Conservation (phyloP, 78 protist genomes). For the Dictyostelium brefeldianum region DNA sequence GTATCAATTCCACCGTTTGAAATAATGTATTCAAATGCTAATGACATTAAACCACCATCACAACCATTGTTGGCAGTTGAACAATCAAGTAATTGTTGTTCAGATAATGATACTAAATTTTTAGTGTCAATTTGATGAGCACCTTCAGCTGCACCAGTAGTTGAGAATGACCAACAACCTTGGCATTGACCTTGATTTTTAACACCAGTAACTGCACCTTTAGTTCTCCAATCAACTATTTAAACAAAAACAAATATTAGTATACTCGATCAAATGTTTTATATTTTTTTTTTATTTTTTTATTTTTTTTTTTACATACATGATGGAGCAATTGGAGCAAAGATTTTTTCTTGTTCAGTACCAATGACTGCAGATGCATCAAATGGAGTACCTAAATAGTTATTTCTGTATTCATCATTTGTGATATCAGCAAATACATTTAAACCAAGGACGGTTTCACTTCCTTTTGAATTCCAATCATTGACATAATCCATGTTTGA, state of each 20-base stretch:
- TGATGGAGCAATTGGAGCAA: background rate
- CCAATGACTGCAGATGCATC: constrained; percentile 1
- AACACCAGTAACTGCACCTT: constrained; percentile 85
- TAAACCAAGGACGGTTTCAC: constrained; percentile 61
- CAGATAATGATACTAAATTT: constrained; percentile 71
- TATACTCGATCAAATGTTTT: too few relatives aligned
- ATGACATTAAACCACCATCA: constrained; percentile 86
- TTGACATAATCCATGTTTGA: constrained; percentile 55
- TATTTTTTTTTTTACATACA: too few relatives aligned
- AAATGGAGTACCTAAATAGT: constrained; percentile 33
- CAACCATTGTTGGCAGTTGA: constrained; percentile 86
- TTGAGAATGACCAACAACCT: constrained; percentile 89
- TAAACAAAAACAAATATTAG: too few relatives aligned
- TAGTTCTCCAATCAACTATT: constrained; percentile 85
- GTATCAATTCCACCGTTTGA: constrained; percentile 84
- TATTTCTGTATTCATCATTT: constrained; percentile 54
- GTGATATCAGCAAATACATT: constrained; percentile 70
- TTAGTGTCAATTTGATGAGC: constrained; percentile 40
- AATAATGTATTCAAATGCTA: constrained; percentile 87
- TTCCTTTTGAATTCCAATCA: constrained; percentile 56
- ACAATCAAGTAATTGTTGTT: constrained; percentile 91
- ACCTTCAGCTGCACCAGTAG: constrained; percentile 84
- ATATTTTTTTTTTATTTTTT: too few relatives aligned
- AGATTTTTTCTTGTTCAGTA: background rate
- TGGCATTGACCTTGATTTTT: constrained; percentile 90